phyloP scores from a whole-genome alignment of 2,329 filamentous ascomycete species.

The Aspergillus luchuensis region DNA sequence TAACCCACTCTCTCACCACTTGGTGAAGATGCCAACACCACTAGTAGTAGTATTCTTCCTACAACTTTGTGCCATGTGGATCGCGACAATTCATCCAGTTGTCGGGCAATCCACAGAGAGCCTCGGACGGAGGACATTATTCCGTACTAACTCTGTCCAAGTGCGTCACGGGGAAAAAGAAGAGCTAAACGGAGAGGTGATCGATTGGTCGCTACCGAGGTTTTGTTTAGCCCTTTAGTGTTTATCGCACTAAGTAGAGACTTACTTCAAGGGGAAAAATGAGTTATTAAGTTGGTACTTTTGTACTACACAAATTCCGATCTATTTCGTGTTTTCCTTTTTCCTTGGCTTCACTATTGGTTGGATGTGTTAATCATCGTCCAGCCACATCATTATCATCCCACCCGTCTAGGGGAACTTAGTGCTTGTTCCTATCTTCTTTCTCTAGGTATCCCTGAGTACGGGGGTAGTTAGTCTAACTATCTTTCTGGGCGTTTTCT shows the following conservation, averaged over 20 bases:
- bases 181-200: not conserved
- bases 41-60: not conserved
- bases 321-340: not conserved
- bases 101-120: not conserved
- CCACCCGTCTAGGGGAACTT: not conserved
- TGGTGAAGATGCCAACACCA: not conserved
- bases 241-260: not conserved
- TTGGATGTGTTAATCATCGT: not conserved
- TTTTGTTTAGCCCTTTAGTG: not conserved
- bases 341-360: conserved; percentile 11
- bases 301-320: too few relatives aligned
- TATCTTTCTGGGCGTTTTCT: not conserved
- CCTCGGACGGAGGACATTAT: conserved; percentile 1
- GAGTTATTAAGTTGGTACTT: too few relatives aligned
- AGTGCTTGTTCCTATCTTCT: not conserved
- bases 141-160: not conserved
- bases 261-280: too few relatives aligned
- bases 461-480: not conserved
- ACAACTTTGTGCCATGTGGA: not conserved
- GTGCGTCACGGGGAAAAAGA: not conserved
- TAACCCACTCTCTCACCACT: too few relatives aligned
- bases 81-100: not conserved
- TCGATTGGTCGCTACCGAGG: not conserved
- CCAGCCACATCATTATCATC: conserved; percentile 9
- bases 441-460: not conserved